phyloP scores from a whole-genome alignment of 2,329 filamentous ascomycete species.

The Diaporthe batatas region DNA sequence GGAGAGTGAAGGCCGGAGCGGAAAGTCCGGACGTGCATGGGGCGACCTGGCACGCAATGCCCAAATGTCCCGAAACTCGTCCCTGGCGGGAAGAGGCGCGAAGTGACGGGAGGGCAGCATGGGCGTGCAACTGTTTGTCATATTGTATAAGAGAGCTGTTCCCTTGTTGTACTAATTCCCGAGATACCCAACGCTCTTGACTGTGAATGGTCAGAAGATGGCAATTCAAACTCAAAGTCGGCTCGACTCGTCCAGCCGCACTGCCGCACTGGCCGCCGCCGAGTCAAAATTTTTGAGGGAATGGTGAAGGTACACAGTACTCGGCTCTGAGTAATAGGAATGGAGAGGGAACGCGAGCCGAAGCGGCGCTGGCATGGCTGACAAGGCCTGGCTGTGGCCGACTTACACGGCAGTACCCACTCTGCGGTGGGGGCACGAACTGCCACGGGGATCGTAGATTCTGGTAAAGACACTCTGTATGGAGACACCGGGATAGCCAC shows the following conservation, averaged over 20 bases:
- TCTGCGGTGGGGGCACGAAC: constrained; percentile 1
- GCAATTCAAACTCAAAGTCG: constrained; percentile 15
- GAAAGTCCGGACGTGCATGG: constrained; percentile 68
- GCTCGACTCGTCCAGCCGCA: neutral
- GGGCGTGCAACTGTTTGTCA: neutral
- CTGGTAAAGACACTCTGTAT: constrained; percentile 34
- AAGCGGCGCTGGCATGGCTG: constrained; percentile 4
- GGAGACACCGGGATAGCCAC: constrained; percentile 7
- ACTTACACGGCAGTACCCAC: constrained; percentile 35
- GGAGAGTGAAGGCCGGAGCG: constrained; percentile 63
- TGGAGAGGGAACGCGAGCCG: neutral
- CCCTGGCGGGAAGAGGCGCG: constrained; percentile 69
- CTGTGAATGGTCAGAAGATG: constrained; percentile 4
- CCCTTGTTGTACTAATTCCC: neutral
- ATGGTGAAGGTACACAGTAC: constrained; percentile 3
- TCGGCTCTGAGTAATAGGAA: neutral
- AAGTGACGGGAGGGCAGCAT: constrained; percentile 53
- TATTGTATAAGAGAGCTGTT: constrained; percentile 2
- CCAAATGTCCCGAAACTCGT: constrained; percentile 66
- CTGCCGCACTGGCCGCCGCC: neutral
- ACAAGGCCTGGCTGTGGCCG: neutral
- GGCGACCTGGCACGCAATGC: constrained; percentile 68
- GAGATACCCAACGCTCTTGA: constrained; percentile 23
- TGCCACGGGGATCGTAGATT: constrained; percentile 32
- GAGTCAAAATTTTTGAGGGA: constrained; percentile 13